Percentiles rank a stretch among this genome's conserved stretches.
These are phyloP conservation scores for Aspergillus nanangensis DNA, from an alignment of 495 filamentous ascomycete genomes.

Conservation along the genomic window DNA sequence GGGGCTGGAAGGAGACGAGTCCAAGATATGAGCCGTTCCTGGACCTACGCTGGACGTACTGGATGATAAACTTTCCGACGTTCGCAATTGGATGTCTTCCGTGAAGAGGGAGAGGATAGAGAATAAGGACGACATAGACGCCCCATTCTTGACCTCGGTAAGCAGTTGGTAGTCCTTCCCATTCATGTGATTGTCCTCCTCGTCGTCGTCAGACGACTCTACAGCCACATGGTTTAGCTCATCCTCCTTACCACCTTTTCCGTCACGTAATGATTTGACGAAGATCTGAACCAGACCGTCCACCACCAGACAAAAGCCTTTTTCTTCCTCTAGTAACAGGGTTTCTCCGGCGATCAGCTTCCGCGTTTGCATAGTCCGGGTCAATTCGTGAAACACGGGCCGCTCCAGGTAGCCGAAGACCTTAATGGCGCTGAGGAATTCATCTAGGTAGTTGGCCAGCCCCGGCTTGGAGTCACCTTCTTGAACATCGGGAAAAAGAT, in stretches of 20 bases:
- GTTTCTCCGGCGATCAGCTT: slow-evolving; percentile 96
- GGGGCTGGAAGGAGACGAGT: slow-evolving; percentile 43
- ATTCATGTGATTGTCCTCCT: slow-evolving; percentile 54
- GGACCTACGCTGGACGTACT: slow-evolving; percentile 34
- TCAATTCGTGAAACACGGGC: slow-evolving; percentile 95
- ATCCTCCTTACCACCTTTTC: slow-evolving; percentile 27
- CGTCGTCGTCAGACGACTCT: slow-evolving; percentile 58
- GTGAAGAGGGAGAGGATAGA: slow-evolving; percentile 96
- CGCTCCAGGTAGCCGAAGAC: slow-evolving; percentile 97
- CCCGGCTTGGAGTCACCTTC: slow-evolving; percentile 88
- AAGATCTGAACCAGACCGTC: slow-evolving; percentile 98
- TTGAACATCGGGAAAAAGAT: slow-evolving; percentile 88
- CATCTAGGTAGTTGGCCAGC: slow-evolving; percentile 90
- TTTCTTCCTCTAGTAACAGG: slow-evolving; percentile 90
- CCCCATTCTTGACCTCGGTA: slow-evolving; percentile 96
- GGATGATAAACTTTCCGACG: slow-evolving; percentile 42
- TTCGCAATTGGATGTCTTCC: slow-evolving; percentile 80
- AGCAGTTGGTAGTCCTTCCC: slow-evolving; percentile 82
- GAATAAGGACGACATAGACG: slow-evolving; percentile 97
- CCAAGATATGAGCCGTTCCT: slow-evolving; percentile 32
- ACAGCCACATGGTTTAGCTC: slow-evolving; percentile 15
- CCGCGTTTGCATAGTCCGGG: slow-evolving; percentile 93
- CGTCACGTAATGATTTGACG: slow-evolving; percentile 78
- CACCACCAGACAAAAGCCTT: slow-evolving; percentile 95
- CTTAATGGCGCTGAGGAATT: slow-evolving; percentile 98